phyloP scores from a whole-genome alignment of 164 flowering plant genomes.

The Vitis riparia region DNA sequence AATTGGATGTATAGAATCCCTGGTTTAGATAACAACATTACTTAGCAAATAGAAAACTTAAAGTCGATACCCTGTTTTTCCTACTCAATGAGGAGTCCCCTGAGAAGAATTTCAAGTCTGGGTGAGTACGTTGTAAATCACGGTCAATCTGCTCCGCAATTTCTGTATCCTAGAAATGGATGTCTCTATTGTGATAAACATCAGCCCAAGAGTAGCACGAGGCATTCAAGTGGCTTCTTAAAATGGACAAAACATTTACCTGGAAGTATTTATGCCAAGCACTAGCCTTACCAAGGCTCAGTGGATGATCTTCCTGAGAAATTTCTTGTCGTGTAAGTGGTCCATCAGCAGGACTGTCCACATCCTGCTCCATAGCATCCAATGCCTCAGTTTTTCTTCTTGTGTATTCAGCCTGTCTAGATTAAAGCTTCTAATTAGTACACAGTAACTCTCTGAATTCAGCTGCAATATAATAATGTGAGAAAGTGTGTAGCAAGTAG shows the following conservation, averaged over 20 bases:
- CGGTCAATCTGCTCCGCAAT: constrained; percentile 64
- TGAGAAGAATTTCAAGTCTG: constrained; percentile 56
- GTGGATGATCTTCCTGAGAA: constrained; percentile 56
- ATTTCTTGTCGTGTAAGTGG: constrained; percentile 45
- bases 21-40: not conserved
- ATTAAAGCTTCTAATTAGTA: constrained; percentile 27
- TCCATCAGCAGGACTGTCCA: constrained; percentile 27
- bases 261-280: constrained; percentile 54
- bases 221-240: not conserved
- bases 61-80: constrained; percentile 39
- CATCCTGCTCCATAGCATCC: constrained; percentile 14
- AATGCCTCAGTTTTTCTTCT: constrained; percentile 27
- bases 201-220: not conserved
- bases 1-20: no score
- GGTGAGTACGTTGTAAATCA: constrained; percentile 64
- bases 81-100: constrained; percentile 44
- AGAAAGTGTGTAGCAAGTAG: not conserved
- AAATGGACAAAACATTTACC: constrained; percentile 27
- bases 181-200: not conserved
- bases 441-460: not conserved
- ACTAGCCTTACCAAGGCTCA: constrained; percentile 53
- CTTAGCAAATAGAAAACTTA: not conserved
- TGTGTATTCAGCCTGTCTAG: constrained; percentile 50
- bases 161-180: constrained; percentile 45
- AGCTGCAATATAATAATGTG: not conserved